A percentile compares a stretch with the other conserved stretches of the same genome.
Conservation (phyloP, 495 filamentous ascomycete genomes). For the Penicillium paradoxum region DNA sequence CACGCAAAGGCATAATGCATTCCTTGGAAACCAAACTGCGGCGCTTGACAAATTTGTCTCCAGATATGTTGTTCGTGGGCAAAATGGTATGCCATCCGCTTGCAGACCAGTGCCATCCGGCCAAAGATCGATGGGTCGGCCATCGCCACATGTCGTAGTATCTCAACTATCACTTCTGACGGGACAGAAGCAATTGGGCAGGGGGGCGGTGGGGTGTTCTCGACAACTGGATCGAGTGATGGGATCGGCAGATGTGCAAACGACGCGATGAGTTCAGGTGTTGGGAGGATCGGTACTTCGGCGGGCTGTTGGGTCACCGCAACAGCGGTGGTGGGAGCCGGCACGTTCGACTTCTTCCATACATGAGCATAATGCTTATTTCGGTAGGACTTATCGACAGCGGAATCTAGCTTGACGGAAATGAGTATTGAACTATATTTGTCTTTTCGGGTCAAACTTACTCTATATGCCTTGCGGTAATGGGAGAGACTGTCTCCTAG, state of each 20-base stretch:
- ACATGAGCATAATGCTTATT: conserved; percentile 77
- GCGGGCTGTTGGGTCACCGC: conserved; percentile 48
- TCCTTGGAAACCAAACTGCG: conserved; percentile 68
- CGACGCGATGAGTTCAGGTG: conserved; percentile 64
- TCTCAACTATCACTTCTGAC: conserved; percentile 74
- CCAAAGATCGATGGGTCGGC: conserved; percentile 74
- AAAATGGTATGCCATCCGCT: conserved; percentile 78
- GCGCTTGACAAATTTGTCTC: conserved; percentile 66
- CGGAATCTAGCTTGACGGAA: conserved; percentile 62
- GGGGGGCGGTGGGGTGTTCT: conserved; percentile 61
- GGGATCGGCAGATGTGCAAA: conserved; percentile 66
- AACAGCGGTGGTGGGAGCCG: conserved; percentile 51
- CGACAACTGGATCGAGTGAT: conserved; percentile 50
- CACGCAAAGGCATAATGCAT: conserved; percentile 81
- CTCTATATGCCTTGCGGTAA: conserved; percentile 86
- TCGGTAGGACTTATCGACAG: conserved; percentile 79
- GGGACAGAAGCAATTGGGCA: conserved; percentile 77
- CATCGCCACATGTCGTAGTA: conserved; percentile 64
- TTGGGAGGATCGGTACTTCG: conserved; percentile 46
- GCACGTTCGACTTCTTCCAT: conserved; percentile 50
- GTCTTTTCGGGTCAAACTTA: conserved; percentile 33
- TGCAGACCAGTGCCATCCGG: conserved; percentile 80
- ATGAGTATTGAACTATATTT: conserved; percentile 12
- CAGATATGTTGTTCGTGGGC: conserved; percentile 84
- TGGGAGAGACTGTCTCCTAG: conserved; percentile 84